phyloP scores from a whole-genome alignment of 768 basidiomycete genomes.

The Albatrellus ellisii region DNA sequence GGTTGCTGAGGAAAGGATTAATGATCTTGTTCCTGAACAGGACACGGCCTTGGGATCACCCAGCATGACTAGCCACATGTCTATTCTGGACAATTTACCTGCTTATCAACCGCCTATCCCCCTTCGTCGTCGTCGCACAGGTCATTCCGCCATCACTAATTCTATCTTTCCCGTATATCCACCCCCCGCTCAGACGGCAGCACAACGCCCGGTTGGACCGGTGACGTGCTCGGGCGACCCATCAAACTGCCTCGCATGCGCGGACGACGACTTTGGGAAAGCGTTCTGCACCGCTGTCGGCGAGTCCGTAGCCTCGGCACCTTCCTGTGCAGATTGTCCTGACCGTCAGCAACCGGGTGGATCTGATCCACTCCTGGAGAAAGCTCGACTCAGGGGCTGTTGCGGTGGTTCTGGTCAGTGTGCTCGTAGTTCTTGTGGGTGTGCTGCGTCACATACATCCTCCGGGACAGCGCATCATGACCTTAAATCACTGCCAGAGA shows the following conservation, averaged over 20 bases:
- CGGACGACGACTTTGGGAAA: conserved; percentile 75
- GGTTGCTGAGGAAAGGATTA: conserved; percentile 12
- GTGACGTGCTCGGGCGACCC: conserved; percentile 74
- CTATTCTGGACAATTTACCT: conserved; percentile 66
- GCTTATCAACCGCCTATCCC: conserved; percentile 76
- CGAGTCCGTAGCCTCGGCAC: conserved; percentile 38
- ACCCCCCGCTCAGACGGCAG: conserved; percentile 17
- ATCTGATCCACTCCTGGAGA: no score
- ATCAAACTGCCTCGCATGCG: conserved; percentile 73
- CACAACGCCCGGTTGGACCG: conserved; percentile 14
- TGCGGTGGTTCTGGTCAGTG: neutral
- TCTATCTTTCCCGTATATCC: conserved; percentile 40
- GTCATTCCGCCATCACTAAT: conserved; percentile 26
- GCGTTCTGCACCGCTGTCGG: conserved; percentile 76
- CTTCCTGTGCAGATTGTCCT: conserved; percentile 46
- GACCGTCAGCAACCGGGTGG: conserved; percentile 13
- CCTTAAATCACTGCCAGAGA: no score
- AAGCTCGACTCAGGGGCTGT: no score
- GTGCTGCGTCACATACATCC: conserved; percentile 12
- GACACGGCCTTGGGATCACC: conserved; percentile 10
- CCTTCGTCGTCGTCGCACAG: conserved; percentile 42
- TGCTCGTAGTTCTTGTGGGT: no score
- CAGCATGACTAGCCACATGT: conserved; percentile 19
- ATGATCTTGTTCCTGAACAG: conserved; percentile 7
- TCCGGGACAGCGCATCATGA: conserved; percentile 12